phyloP scores from a whole-genome alignment of 208 protist species.

The Acanthamoeba quina region DNA sequence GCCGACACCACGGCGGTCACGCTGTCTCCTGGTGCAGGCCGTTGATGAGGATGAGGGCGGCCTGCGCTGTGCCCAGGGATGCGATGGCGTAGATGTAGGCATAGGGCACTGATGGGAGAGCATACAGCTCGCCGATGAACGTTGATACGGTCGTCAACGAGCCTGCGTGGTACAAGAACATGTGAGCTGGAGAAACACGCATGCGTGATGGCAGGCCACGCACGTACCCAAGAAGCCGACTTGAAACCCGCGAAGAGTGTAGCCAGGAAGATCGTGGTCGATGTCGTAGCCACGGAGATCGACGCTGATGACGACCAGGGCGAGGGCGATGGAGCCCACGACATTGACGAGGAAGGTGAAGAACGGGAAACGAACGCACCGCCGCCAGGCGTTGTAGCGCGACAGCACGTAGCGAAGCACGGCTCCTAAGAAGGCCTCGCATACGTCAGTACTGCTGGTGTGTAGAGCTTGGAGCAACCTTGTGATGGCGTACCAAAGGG shows the following conservation, averaged over 20 bases:
- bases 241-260: not conserved
- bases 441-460: not conserved
- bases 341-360: constrained; percentile 70
- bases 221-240: constrained; percentile 61
- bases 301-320: constrained; percentile 16
- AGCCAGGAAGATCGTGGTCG: not conserved
- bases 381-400: constrained; percentile 50
- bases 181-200: not conserved
- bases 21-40: not conserved
- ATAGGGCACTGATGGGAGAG: constrained; percentile 45
- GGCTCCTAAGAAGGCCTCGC: not conserved
- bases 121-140: constrained; percentile 56
- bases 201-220: not conserved
- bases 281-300: constrained; percentile 11
- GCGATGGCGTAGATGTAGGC: constrained; percentile 50
- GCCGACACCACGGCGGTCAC: not conserved
- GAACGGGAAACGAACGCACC: constrained; percentile 51
- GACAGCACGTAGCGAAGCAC: constrained; percentile 35
- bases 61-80: not conserved
- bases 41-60: constrained; percentile 59
- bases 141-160: constrained; percentile 61
- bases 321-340: constrained; percentile 32
- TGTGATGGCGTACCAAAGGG: constrained; percentile 24
- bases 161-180: not conserved
- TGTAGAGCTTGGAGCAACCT: too few relatives aligned